Base-by-base conservation (phyloP, 2,329 filamentous ascomycete species). In the Dendrostoma leiphaemia region DNA sequence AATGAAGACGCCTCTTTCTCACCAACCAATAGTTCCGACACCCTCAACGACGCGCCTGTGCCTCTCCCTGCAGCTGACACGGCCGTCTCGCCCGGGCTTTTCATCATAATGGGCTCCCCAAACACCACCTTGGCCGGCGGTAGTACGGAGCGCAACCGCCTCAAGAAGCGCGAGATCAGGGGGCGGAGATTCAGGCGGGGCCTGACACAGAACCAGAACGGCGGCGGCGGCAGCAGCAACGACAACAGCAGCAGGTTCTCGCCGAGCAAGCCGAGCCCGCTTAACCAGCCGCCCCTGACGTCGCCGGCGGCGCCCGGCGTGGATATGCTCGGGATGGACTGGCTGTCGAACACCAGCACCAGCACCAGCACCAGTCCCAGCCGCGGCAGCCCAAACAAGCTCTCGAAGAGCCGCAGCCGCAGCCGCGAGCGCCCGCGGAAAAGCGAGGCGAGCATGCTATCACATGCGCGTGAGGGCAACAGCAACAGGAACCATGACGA, bases 81-180 rank as follows among this genome's bases (percentile, higher is more conserved):
- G 47, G 3, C 37, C 13, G 9, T 51, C 24, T 31, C 55, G 15
- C 37, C 51, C 15, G 35, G 47, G 24, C 44, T 55, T 6, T 47
- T 48, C 21, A 38, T 51, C 6, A 51, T 55, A 19, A 50, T 29
- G 35, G 47, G 41, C 34, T 21, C 21, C 4, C 53, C 56, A 3
- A 46, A 31, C 29, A 31, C 3, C 29, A n/a, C 28, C 35, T 26
- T 28, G 13, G 17, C 44, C 19, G n/a, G n/a, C n/a, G n/a, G n/a
- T n/a, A n/a, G n/a, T n/a, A 15, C 56, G 1, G 56, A 56, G 23
- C 56, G 56, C 38, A 58, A 49, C 48, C 41, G 37, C 19, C 49
- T 56, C 48, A 58, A 48, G 34, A 58, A 50, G 34, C 47, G 32
- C 21, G 48, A 58, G 23, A 53, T 53, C 34, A 45, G 45, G 29